A percentile compares a stretch with the other conserved stretches of the same genome.
phyloP scores from a whole-genome alignment of 192 early-diverging fungal genomes.

The Rhizoclosmatium sp. region DNA sequence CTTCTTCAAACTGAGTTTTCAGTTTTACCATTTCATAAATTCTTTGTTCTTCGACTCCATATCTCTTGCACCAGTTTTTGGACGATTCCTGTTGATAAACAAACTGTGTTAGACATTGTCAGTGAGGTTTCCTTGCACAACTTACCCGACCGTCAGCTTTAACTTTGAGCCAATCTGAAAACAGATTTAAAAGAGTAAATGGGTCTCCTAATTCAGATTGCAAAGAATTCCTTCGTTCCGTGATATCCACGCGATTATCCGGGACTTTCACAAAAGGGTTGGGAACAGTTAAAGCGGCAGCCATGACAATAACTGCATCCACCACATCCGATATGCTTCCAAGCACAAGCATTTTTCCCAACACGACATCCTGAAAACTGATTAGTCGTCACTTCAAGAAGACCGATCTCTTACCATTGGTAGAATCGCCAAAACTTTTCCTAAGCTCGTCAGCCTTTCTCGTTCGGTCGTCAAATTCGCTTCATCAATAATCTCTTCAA shows the following conservation, averaged over 20 bases:
- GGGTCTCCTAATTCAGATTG: constrained; percentile 68
- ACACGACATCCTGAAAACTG: constrained; percentile 51
- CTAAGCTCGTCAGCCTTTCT: constrained; percentile 59
- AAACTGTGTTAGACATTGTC: constrained; percentile 12
- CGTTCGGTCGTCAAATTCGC: neutral
- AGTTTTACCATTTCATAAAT: constrained; percentile 77
- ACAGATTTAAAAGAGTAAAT: constrained; percentile 71
- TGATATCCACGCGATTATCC: constrained; percentile 56
- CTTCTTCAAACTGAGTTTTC: constrained; percentile 69
- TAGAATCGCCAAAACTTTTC: constrained; percentile 60
- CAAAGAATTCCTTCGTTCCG: constrained; percentile 59
- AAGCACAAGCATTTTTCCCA: constrained; percentile 75
- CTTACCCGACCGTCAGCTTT: constrained; percentile 60
- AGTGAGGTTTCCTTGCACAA: neutral
- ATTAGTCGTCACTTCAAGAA: too few relatives aligned
- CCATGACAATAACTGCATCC: constrained; percentile 64
- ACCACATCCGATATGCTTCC: constrained; percentile 60
- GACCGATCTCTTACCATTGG: constrained; percentile 45
- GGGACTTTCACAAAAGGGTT: constrained; percentile 65
- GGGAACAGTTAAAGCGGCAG: constrained; percentile 71
- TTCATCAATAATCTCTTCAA: constrained; percentile 37
- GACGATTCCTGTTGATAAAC: constrained; percentile 54
- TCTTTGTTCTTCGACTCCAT: constrained; percentile 76
- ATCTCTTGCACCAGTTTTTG: constrained; percentile 62
- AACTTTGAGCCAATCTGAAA: constrained; percentile 63